Evolutionary conservation across 2,329 filamentous ascomycete genomes (phyloP).

Genomic region (Fusarium sp.): DNA sequence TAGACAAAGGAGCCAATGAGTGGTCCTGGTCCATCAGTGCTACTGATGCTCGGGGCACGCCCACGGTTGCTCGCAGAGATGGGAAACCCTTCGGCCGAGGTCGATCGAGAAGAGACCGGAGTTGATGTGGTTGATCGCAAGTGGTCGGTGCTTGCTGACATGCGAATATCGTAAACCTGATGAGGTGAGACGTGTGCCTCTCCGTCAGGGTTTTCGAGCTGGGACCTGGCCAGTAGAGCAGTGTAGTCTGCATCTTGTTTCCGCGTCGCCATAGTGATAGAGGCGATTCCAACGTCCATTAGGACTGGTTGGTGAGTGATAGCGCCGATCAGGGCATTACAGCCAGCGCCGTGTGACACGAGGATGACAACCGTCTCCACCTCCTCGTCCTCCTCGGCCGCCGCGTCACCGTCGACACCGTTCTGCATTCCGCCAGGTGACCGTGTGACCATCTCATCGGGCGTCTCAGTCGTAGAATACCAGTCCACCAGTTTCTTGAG

Average conservation of each 20-base stretch:
- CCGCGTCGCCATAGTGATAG: conserved; percentile 84
- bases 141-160: conserved; percentile 79
- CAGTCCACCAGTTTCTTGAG: conserved; percentile 81
- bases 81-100: conserved; percentile 44
- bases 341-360: conserved; percentile 93
- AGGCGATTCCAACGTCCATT: conserved; percentile 88
- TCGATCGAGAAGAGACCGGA: conserved; percentile 47
- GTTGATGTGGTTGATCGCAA: conserved; percentile 58
- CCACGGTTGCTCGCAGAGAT: conserved; percentile 29
- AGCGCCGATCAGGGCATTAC: conserved; percentile 92
- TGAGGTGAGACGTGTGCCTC: conserved; percentile 56
- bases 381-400: conserved; percentile 62
- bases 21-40: conserved; percentile 35
- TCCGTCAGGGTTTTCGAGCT: conserved; percentile 34
- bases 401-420: conserved; percentile 47
- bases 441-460: conserved; percentile 60
- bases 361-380: conserved; percentile 82
- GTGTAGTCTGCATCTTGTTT: conserved; percentile 57
- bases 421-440: conserved; percentile 35
- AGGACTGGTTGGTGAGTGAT: conserved; percentile 91
- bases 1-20: conserved; percentile 51
- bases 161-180: conserved; percentile 74
- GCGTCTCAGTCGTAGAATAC: conserved; percentile 69
- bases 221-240: conserved; percentile 44
- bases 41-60: conserved; percentile 40